Percentiles rank a stretch among this genome's conserved stretches.
Conservation (phyloP, 768 basidiomycete genomes). For the Arthromyces matolae region DNA sequence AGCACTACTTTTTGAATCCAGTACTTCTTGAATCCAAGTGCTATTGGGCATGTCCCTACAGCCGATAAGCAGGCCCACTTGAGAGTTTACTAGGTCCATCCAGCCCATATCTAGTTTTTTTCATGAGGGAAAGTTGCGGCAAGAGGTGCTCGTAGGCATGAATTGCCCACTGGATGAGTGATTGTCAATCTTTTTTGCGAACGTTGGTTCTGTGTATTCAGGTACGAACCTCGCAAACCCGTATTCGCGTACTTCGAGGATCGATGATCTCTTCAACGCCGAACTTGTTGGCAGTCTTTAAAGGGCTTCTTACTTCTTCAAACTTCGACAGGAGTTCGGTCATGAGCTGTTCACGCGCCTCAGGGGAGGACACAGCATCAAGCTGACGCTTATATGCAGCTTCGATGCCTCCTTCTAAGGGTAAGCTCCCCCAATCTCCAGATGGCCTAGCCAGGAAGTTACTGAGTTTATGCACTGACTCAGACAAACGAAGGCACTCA, state of each 20-base stretch:
- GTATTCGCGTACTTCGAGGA: conserved; percentile 33
- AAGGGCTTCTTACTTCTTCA: conserved; percentile 34
- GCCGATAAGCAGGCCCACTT: conserved; percentile 26
- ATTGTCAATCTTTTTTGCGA: neutral
- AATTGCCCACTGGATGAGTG: conserved; percentile 28
- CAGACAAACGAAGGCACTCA: conserved; percentile 12
- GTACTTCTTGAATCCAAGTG: too few relatives aligned
- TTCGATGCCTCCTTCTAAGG: conserved; percentile 39
- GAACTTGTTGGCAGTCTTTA: conserved; percentile 37
- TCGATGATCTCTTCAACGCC: conserved; percentile 41
- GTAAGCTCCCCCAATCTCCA: conserved; percentile 40
- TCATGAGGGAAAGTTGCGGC: conserved; percentile 29
- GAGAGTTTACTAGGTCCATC: conserved; percentile 30
- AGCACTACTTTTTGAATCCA: too few relatives aligned
- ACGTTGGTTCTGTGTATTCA: neutral
- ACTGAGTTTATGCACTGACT: neutral
- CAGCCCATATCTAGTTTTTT: conserved; percentile 25
- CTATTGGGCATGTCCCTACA: too few relatives aligned
- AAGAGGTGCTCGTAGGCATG: conserved; percentile 32
- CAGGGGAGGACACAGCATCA: conserved; percentile 25
- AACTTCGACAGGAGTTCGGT: conserved; percentile 30
- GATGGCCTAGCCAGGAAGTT: conserved; percentile 29
- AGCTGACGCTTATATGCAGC: conserved; percentile 39
- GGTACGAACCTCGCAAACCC: conserved; percentile 34
- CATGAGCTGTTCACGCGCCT: conserved; percentile 34